phyloP scores from a whole-genome alignment of 352 stramenopile genomes.

The Saprolegnia diclina region DNA sequence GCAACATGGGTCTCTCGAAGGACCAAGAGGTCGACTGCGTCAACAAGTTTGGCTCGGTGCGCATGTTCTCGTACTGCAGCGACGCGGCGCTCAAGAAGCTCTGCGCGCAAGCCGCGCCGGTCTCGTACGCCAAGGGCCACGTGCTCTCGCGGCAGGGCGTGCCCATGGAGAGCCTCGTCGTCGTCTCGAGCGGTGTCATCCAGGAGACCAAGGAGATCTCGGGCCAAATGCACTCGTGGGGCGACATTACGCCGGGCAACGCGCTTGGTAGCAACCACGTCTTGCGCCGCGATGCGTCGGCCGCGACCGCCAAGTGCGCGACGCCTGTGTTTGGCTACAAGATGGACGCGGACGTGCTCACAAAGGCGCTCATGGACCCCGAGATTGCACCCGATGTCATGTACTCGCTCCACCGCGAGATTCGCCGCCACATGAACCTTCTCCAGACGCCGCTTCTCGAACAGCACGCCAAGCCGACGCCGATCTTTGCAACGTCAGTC shows the following conservation, averaged over 20 bases:
- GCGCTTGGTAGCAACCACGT: slow-evolving; percentile 77
- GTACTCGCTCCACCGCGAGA: slow-evolving; percentile 82
- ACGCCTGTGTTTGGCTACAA: slow-evolving; percentile 76
- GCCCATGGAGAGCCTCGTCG: slow-evolving; percentile 72
- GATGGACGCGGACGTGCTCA: slow-evolving; percentile 56
- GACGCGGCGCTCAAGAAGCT: slow-evolving; percentile 76
- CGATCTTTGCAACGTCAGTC: slow-evolving; percentile 87
- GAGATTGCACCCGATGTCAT: slow-evolving; percentile 76
- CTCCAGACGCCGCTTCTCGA: slow-evolving; percentile 86
- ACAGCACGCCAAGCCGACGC: slow-evolving; percentile 86
- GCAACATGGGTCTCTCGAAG: slow-evolving; percentile 15
- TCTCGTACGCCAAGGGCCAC: slow-evolving; percentile 65
- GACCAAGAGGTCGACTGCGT: slow-evolving; percentile 50
- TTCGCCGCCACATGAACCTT: slow-evolving; percentile 76
- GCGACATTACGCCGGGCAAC: slow-evolving; percentile 41
- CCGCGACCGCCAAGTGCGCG: slow-evolving; percentile 70
- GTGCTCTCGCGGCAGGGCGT: slow-evolving; percentile 78
- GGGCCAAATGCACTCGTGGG: slow-evolving; percentile 74
- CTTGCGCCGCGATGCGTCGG: slow-evolving; percentile 66
- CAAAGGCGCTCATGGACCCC: slow-evolving; percentile 71
- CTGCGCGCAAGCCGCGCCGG: slow-evolving; percentile 50
- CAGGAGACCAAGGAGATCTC: slow-evolving; percentile 76
- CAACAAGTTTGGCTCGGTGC: slow-evolving; percentile 48
- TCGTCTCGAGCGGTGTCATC: slow-evolving; percentile 59
- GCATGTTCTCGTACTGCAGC: slow-evolving; percentile 80